Conservation (phyloP, 192 early-diverging fungal genomes). For the Coemansia sp. region DNA sequence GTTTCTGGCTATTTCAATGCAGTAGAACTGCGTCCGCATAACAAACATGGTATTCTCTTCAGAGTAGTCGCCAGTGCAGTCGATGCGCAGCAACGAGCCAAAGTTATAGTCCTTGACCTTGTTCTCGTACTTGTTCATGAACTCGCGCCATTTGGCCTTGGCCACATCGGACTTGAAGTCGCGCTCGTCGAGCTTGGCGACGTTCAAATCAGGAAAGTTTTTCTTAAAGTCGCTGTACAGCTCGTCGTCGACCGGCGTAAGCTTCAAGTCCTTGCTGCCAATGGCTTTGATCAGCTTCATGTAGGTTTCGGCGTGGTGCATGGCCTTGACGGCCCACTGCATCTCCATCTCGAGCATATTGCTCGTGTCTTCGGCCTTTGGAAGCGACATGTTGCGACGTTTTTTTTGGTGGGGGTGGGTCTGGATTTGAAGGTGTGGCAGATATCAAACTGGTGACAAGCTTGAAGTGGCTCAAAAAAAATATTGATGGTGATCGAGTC, state of each 20-base stretch:
- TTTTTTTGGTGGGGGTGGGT: not conserved
- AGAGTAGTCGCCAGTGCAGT: constrained; percentile 74
- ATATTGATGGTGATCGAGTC: not conserved
- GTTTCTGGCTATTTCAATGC: constrained; percentile 90
- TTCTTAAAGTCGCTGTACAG: constrained; percentile 73
- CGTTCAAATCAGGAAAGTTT: constrained; percentile 76
- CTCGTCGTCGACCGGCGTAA: constrained; percentile 84
- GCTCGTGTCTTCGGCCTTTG: constrained; percentile 68
- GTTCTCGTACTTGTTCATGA: constrained; percentile 84
- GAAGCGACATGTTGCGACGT: constrained; percentile 58
- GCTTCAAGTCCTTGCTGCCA: constrained; percentile 70
- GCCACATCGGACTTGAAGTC: constrained; percentile 78
- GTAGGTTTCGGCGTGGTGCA: constrained; percentile 94
- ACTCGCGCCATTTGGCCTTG: constrained; percentile 88
- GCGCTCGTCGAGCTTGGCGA: constrained; percentile 66
- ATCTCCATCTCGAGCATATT: constrained; percentile 85
- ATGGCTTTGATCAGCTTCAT: constrained; percentile 74
- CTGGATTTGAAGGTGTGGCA: not conserved
- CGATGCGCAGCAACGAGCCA: constrained; percentile 82
- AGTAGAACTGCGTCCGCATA: constrained; percentile 84
- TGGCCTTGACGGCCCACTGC: constrained; percentile 94
- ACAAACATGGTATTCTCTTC: constrained; percentile 89
- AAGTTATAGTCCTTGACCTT: constrained; percentile 91
- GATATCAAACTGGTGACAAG: too few species aligned
- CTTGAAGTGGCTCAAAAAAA: not conserved